phyloP scores from a whole-genome alignment of 345 rosid genomes.

The Bruguiera sexangula region DNA sequence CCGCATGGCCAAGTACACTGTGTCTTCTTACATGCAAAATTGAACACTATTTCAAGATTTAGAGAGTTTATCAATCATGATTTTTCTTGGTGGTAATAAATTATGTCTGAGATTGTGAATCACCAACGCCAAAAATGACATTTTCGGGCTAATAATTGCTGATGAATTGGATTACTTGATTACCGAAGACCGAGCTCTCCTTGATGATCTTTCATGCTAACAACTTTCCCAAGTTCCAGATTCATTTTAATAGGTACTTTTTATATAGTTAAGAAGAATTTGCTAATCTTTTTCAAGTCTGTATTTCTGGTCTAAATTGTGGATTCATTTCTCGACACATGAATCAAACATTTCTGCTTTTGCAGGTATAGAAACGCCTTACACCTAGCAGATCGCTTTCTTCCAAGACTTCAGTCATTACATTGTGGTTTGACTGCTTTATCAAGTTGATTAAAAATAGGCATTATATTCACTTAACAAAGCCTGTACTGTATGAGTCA shows the following conservation, averaged over 20 bases:
- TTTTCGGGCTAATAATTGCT: constrained; percentile 68
- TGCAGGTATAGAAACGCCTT: constrained; percentile 85
- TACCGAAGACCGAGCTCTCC: constrained; percentile 72
- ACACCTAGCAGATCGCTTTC: constrained; percentile 88
- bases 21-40: background rate
- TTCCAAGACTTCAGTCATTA: constrained; percentile 68
- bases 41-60: background rate
- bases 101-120: background rate
- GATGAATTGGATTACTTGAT: constrained; percentile 89
- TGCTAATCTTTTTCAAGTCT: background rate
- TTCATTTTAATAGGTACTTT: constrained; percentile 73
- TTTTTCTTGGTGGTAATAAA: background rate
- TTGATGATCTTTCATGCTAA: constrained; percentile 95
- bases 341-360: constrained; percentile 4
- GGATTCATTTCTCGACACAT: background rate
- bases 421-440: constrained; percentile 53
- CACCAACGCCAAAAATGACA: background rate
- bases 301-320: background rate
- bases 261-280: background rate
- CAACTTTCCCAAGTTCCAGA: constrained; percentile 70
- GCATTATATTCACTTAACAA: no score
- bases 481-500: no score
- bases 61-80: background rate
- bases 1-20: background rate
- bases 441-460: no score